phyloP scores from a whole-genome alignment of 257 asterid genomes.

The Fraxinus excelsior region DNA sequence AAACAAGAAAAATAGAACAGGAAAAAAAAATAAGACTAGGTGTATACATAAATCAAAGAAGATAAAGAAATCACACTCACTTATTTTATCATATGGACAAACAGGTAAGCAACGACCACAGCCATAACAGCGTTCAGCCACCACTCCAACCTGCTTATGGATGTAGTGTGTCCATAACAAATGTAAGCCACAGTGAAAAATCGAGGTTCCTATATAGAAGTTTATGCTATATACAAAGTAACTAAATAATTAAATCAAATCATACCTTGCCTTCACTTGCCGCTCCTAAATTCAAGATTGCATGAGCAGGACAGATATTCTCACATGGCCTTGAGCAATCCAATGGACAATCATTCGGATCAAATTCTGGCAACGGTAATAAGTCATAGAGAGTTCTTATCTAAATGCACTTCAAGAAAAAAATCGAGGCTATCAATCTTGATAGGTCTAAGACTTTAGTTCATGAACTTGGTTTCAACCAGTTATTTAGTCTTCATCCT shows the following conservation, averaged over 20 bases:
- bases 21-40: background rate
- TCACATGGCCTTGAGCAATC: conserved; percentile 92
- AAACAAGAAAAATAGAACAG: background rate
- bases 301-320: conserved; percentile 86
- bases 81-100: conserved; percentile 87
- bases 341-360: conserved; percentile 77
- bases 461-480: background rate
- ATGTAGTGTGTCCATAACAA: background rate
- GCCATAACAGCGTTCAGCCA: conserved; percentile 90
- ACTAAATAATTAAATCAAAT: background rate
- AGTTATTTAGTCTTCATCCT: background rate
- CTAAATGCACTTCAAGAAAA: background rate
- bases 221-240: background rate
- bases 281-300: conserved; percentile 49
- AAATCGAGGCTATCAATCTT: background rate
- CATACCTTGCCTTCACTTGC: conserved; percentile 53
- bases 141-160: conserved; percentile 63
- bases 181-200: background rate
- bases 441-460: background rate
- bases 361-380: conserved; percentile 54
- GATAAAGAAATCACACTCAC: conserved; percentile 38
- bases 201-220: background rate
- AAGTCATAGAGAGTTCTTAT: background rate
- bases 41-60: background rate
- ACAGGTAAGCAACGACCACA: conserved; percentile 96